These are phyloP conservation scores for Lactarius deliciosus DNA, from an alignment of 768 basidiomycete genomes.

Conservation along the genomic window DNA sequence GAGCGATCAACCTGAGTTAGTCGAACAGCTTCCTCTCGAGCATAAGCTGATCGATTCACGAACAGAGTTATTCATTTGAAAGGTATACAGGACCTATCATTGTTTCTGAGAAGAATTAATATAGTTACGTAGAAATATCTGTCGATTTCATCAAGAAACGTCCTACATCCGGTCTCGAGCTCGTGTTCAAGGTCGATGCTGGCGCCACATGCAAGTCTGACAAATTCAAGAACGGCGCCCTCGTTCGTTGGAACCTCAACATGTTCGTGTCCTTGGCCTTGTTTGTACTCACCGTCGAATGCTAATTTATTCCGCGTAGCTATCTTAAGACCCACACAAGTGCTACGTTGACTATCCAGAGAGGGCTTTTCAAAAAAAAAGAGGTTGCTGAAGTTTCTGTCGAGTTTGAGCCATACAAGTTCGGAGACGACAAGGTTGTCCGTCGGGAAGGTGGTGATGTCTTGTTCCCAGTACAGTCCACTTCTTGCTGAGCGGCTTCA, in stretches of 20 bases:
- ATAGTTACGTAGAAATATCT: not conserved
- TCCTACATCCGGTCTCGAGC: not conserved
- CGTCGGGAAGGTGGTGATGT: not conserved
- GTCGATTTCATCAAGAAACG: not conserved
- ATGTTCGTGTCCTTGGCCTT: not conserved
- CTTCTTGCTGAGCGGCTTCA: not conserved
- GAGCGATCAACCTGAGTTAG: not conserved
- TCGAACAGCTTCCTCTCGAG: fast-evolving
- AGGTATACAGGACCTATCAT: not conserved
- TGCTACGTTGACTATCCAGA: not conserved
- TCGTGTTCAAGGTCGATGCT: not conserved
- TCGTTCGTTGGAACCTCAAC: not conserved
- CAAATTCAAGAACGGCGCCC: not conserved
- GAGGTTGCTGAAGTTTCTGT: not conserved
- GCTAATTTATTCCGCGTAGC: not conserved
- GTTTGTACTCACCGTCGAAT: not conserved
- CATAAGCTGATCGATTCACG: not conserved
- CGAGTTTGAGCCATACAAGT: not conserved
- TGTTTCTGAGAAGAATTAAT: not conserved
- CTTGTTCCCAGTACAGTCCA: too few relatives aligned
- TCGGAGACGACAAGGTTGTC: not conserved
- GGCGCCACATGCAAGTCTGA: not conserved
- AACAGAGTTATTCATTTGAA: not conserved
- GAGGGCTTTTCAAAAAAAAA: not conserved
- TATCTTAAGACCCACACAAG: not conserved